Base-by-base conservation (phyloP, 345 rosid species). In the Cardiospermum halicacabum region DNA sequence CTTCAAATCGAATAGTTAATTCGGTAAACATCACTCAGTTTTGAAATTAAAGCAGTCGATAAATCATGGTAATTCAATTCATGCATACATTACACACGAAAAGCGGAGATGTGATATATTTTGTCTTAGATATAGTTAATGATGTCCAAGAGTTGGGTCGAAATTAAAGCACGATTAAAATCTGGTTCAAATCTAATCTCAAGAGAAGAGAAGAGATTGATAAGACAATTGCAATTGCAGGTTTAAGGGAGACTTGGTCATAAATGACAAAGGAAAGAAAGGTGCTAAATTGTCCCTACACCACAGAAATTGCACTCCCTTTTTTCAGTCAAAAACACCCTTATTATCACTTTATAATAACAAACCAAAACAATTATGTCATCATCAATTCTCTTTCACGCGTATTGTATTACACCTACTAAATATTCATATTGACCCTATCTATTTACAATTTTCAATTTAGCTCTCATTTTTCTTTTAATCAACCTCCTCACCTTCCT, bases 71-170 rank as follows among this genome's bases (percentile, higher is more conserved):
- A 43, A 43, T 43, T 7, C 19, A 43, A 43, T 43, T 43, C 49
- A 43, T 43, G 18, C 49, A 43, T 21, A 43, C 18, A 1, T 32
- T 19, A 31, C 30, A 13, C 51, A 50, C 66, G 45, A 22, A 30
- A 11, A 47, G 42, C 11, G 54, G 11, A 37, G 77, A 71, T 73
- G 63, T 72, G 71, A 72, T 60, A n/a, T n/a, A 26, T 68, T 69
- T 80, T 79, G 83, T 84, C 86, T 69, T 49, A 68, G 42, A 56
- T 60, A 19, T 65, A 70, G 69, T 64, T 71, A 71, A 74, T 79
- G 75, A 77, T 76, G 72, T 61, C 68, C 48, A 65, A 66, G 66
- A 49, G 6, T 18, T 21, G 15, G 53, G 28, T n/a, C 54, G n/a
- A 37, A 47, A n/a, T 1, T 13, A 26, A 16, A 43, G 7, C 49